Conservation (phyloP, 2,329 filamentous ascomycete genomes). For the Sporothrix variecibatus region DNA sequence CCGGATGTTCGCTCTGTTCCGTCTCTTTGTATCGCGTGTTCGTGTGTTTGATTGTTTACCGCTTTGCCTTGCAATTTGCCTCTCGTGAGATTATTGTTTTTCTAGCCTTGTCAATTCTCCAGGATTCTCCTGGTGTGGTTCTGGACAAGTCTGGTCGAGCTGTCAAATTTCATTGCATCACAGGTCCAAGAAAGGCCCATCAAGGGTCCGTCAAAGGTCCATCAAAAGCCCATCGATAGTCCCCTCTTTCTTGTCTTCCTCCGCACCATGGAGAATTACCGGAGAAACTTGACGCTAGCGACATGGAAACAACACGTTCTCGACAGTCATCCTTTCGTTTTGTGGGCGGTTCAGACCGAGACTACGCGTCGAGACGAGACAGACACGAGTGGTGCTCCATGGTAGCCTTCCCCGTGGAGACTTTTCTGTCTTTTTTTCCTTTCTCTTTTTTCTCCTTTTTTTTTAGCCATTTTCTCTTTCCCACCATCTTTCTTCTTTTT, state of each 20-base stretch:
- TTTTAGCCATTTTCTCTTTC: background rate
- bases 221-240: too few relatives aligned
- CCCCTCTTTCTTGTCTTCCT: background rate
- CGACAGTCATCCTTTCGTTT: too few relatives aligned
- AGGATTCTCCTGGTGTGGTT: background rate
- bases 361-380: conserved; percentile 1
- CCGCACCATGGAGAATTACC: conserved; percentile 6
- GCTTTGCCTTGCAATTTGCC: background rate
- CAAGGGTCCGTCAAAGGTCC: too few relatives aligned
- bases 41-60: background rate
- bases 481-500: background rate
- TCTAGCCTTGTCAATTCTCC: background rate
- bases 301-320: background rate
- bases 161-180: background rate
- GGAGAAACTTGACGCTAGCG: conserved; percentile 3
- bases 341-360: background rate
- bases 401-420: background rate
- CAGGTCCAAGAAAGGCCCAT: too few relatives aligned
- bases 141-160: background rate
- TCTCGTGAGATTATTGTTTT: background rate
- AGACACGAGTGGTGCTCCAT: background rate
- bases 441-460: background rate
- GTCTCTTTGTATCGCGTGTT: background rate
- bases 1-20: background rate
- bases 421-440: background rate